Conservation (phyloP, 1,284 basidiomycete genomes). For the Violaceomyces palustris region DNA sequence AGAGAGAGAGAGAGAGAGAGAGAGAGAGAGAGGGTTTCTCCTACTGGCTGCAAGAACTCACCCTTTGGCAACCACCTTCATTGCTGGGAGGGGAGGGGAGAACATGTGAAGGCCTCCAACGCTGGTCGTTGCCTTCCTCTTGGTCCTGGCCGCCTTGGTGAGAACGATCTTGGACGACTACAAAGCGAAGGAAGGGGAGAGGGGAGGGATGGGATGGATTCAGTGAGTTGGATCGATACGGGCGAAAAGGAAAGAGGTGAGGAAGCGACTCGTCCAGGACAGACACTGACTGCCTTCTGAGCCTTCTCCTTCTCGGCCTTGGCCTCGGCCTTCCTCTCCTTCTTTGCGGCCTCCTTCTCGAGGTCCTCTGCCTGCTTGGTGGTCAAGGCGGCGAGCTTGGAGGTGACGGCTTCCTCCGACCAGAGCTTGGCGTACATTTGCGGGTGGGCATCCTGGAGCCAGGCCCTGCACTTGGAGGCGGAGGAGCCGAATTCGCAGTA, state of each 20-base stretch:
- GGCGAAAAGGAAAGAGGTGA: neutral
- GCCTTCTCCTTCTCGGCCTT: conserved; percentile 46
- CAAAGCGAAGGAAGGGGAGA: neutral
- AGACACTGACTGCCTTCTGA: conserved; percentile 18
- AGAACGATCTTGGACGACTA: conserved; percentile 39
- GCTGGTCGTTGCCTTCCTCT: conserved; percentile 49
- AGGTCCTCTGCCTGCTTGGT: conserved; percentile 50
- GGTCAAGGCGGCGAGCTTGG: conserved; percentile 41
- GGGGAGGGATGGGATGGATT: too few species aligned
- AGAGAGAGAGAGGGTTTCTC: neutral
- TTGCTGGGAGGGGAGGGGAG: conserved; percentile 44
- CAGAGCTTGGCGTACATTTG: conserved; percentile 33
- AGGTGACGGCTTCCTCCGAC: conserved; percentile 43
- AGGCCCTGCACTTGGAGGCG: conserved; percentile 41
- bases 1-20: neutral
- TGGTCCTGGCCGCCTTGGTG: conserved; percentile 46
- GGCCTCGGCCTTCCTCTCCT: conserved; percentile 49
- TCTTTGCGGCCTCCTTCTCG: conserved; percentile 46
- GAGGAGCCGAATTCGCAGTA: conserved; percentile 50
- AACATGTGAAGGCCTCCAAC: conserved; percentile 47
- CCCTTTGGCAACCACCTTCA: conserved; percentile 50
- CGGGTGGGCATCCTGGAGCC: conserved; percentile 39
- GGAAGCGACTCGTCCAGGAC: too few species aligned
- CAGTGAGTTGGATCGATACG: neutral
- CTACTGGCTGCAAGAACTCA: conserved; percentile 15